Conservation (phyloP, 2,329 filamentous ascomycete genomes). For the Monosporascus sp. region DNA sequence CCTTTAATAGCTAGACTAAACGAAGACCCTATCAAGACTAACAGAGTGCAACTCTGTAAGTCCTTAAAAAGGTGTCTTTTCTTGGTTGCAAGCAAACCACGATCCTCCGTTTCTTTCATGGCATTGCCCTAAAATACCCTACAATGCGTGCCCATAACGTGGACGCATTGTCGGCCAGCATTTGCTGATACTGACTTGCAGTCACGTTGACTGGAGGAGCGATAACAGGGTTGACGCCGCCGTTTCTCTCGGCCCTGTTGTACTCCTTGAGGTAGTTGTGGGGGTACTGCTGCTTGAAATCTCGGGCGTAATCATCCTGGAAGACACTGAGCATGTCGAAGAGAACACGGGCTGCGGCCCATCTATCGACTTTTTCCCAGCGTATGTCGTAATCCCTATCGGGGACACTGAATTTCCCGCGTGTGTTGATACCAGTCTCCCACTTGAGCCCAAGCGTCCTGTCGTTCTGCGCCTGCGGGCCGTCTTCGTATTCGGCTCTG, state of each 20-base stretch:
- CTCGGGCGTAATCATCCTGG: not conserved
- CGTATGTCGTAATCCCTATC: slow-evolving; percentile 1
- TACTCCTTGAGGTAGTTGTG: not conserved
- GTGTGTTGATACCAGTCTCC: not conserved
- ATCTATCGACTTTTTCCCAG: slow-evolving; percentile 8
- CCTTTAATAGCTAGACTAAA: too few relatives aligned
- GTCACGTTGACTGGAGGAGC: not conserved
- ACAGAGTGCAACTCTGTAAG: too few relatives aligned
- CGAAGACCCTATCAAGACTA: too few relatives aligned
- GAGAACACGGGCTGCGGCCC: slow-evolving; percentile 8
- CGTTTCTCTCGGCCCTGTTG: not conserved
- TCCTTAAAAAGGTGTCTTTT: too few relatives aligned
- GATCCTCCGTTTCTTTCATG: not conserved
- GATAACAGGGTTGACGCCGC: not conserved
- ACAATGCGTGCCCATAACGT: not conserved
- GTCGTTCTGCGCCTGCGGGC: not conserved
- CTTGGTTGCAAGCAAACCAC: not conserved
- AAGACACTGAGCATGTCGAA: slow-evolving; percentile 1
- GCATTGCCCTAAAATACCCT: not conserved
- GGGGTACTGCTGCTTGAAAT: not conserved
- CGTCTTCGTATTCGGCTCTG: slow-evolving; percentile 2
- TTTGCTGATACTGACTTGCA: not conserved
- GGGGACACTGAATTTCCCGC: not conserved
- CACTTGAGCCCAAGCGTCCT: not conserved
- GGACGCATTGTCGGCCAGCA: not conserved